Evolutionary conservation across 106 monocot species (phyloP).

Genomic region (Acorus gramineus): DNA sequence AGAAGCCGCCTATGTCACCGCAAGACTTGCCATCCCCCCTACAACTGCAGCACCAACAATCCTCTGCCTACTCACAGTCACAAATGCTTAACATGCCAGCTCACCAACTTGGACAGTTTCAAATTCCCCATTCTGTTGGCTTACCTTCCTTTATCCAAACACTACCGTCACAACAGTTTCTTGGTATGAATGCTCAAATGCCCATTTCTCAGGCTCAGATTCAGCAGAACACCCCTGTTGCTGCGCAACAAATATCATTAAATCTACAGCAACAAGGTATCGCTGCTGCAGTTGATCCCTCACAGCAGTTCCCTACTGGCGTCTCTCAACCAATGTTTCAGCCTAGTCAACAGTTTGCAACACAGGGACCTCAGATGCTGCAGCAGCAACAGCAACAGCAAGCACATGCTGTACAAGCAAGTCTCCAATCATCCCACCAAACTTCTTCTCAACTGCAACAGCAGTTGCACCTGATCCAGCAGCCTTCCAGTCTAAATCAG

Average conservation of each 20-base stretch:
- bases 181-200: constrained; percentile 35
- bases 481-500: constrained; percentile 48
- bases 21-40: constrained; percentile 42
- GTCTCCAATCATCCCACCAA: constrained; percentile 80
- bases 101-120: constrained; percentile 49
- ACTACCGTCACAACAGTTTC: constrained; percentile 28
- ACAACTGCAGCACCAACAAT: constrained; percentile 44
- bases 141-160: constrained; percentile 29
- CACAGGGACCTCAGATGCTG: constrained; percentile 49
- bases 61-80: constrained; percentile 30
- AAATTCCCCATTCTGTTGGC: constrained; percentile 42
- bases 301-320: constrained; percentile 44
- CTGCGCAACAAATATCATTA: constrained; percentile 29
- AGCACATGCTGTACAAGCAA: constrained; percentile 69
- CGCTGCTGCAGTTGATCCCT: constrained; percentile 21
- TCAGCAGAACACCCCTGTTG: constrained; percentile 32
- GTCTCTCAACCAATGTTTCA: constrained; percentile 51
- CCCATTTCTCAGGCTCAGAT: constrained; percentile 36
- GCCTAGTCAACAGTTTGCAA: constrained; percentile 50
- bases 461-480: constrained; percentile 65
- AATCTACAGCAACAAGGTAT: constrained; percentile 25
- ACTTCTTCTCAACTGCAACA: constrained; percentile 78
- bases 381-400: constrained; percentile 80
- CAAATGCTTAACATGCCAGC: constrained; percentile 37
- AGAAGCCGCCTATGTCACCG: constrained; percentile 37